These are phyloP conservation scores for Jacaranda mimosifolia DNA, from an alignment of 257 asterid species.

Conservation along the genomic window DNA sequence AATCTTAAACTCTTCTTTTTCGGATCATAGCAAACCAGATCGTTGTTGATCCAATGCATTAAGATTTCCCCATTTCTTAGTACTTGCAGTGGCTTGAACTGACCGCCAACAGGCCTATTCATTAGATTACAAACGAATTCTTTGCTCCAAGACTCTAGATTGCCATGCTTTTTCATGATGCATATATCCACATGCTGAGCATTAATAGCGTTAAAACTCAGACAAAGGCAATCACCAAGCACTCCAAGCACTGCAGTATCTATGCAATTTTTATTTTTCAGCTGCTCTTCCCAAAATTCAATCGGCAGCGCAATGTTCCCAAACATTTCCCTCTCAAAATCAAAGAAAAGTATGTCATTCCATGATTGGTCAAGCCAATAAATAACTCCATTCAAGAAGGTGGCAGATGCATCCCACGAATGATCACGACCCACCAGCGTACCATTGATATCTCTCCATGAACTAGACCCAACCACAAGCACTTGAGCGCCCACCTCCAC, in stretches of 20 bases:
- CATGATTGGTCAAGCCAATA: constrained; percentile 35
- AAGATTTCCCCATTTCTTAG: constrained; percentile 38
- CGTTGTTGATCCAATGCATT: constrained; percentile 21
- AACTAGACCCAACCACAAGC: constrained; percentile 37
- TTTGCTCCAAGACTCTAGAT: constrained; percentile 37
- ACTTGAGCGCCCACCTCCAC: constrained; percentile 34
- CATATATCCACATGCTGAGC: constrained; percentile 37
- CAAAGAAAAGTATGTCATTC: constrained; percentile 32
- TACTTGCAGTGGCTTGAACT: constrained; percentile 44
- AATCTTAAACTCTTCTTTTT: constrained; percentile 22
- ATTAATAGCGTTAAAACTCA: constrained; percentile 12
- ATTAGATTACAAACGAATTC: constrained; percentile 22
- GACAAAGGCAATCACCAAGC: constrained; percentile 38
- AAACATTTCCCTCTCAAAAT: constrained; percentile 41
- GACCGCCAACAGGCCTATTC: neutral
- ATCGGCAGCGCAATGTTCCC: constrained; percentile 36
- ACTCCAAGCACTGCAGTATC: constrained; percentile 29
- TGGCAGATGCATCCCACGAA: constrained; percentile 34
- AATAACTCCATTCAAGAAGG: constrained; percentile 29
- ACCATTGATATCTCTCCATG: constrained; percentile 29
- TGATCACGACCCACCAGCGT: neutral
- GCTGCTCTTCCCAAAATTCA: constrained; percentile 15
- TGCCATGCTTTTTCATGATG: constrained; percentile 31
- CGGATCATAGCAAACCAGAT: constrained; percentile 37
- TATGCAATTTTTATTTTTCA: neutral